Conservation (phyloP, 179 eudicot genomes). For the Nepenthes alata region DNA sequence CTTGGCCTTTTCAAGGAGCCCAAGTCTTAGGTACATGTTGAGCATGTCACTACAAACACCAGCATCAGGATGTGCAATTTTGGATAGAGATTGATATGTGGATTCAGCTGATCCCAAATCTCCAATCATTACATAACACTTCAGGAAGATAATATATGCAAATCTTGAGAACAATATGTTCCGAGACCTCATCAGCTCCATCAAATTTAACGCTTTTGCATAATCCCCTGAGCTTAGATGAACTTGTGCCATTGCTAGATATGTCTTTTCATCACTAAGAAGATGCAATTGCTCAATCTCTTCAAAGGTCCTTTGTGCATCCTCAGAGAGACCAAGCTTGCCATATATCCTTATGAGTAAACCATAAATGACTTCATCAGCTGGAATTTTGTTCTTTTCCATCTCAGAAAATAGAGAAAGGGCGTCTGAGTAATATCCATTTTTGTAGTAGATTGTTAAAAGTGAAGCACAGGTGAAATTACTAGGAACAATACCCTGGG, state of each 20-base stretch:
- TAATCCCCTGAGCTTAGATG: constrained; percentile 47
- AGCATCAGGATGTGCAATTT: constrained; percentile 51
- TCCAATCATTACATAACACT: constrained; percentile 50
- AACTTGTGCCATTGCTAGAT: constrained; percentile 75
- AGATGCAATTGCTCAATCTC: constrained; percentile 54
- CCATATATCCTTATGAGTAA: constrained; percentile 84
- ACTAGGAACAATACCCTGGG: constrained; percentile 50
- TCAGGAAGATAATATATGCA: constrained; percentile 45
- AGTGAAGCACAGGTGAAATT: constrained; percentile 86
- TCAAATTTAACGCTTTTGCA: constrained; percentile 42
- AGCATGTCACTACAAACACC: constrained; percentile 58
- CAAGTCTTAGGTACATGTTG: constrained; percentile 35
- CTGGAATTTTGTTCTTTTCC: constrained; percentile 51
- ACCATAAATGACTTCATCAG: constrained; percentile 87
- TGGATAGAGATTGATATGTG: constrained; percentile 46
- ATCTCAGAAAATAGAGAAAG: constrained; percentile 70
- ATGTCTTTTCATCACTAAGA: constrained; percentile 63
- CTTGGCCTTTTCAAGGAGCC: constrained; percentile 51
- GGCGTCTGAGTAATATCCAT: constrained; percentile 74
- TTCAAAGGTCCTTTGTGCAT: constrained; percentile 67
- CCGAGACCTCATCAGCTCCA: constrained; percentile 57
- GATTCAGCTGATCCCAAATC: constrained; percentile 59
- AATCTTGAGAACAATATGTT: constrained; percentile 47
- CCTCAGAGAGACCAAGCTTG: constrained; percentile 73
- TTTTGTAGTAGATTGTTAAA: constrained; percentile 47